A percentile compares a stretch with the other conserved stretches of the same genome.
Conservation (phyloP, 768 basidiomycete genomes). For the Psilocybe cyanescens region DNA sequence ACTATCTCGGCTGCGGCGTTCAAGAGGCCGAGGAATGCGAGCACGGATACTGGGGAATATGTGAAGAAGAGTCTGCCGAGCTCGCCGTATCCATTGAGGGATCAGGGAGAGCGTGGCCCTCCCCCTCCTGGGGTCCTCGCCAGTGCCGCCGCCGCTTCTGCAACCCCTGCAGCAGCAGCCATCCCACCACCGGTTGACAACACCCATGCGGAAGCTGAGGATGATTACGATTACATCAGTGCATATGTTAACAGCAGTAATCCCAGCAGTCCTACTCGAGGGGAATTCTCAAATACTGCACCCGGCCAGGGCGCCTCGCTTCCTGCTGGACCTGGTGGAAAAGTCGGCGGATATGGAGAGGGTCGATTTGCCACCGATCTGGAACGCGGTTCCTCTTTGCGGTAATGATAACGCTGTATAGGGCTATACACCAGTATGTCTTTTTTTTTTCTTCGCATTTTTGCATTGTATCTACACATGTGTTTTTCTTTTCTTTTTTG, state of each 20-base stretch:
- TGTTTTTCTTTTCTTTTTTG: not conserved
- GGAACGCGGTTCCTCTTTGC: not conserved
- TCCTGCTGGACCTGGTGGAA: conserved; percentile 12
- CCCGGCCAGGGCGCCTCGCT: conserved; percentile 8
- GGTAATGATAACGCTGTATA: not conserved
- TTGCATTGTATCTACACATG: not conserved
- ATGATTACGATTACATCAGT: conserved; percentile 62
- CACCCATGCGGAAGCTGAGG: conserved; percentile 27
- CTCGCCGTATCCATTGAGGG: conserved; percentile 40
- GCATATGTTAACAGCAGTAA: conserved; percentile 47
- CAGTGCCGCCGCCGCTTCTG: not conserved
- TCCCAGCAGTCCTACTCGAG: conserved; percentile 21
- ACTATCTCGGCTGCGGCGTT: conserved; percentile 83
- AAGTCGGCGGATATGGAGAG: conserved; percentile 22
- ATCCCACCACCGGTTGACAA: conserved; percentile 14
- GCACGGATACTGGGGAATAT: conserved; percentile 29
- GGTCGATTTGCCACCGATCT: conserved; percentile 18
- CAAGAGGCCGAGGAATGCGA: conserved; percentile 45
- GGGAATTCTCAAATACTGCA: conserved; percentile 17
- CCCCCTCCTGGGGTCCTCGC: not conserved
- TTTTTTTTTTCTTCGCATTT: not conserved
- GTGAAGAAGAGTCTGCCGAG: conserved; percentile 53
- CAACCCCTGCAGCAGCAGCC: not conserved
- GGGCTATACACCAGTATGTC: not conserved
- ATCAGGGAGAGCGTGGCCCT: not conserved